Evolutionary conservation across 2,329 filamentous ascomycete genomes (phyloP).

Genomic region (Emmonsiellopsis sp.): DNA sequence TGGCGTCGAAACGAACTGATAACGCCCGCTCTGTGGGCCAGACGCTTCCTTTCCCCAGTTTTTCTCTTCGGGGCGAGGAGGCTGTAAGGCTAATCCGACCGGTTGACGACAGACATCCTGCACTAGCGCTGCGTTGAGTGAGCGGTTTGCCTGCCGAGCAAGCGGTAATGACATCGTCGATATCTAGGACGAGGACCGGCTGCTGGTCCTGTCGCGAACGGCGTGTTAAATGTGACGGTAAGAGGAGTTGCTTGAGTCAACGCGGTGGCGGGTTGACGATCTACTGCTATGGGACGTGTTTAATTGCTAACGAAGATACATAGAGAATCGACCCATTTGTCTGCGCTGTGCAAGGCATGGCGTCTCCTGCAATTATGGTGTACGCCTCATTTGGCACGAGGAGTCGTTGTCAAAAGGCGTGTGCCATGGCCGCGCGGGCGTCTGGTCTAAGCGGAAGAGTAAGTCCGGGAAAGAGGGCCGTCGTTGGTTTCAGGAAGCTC

Average conservation of each 20-base stretch:
- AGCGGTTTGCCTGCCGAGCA: too few species aligned
- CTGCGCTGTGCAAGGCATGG: background rate
- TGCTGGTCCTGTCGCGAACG: background rate
- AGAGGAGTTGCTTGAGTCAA: background rate
- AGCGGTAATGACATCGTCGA: background rate
- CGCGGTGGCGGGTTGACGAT: background rate
- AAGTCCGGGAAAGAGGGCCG: background rate
- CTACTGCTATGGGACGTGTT: background rate
- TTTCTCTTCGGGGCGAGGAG: background rate
- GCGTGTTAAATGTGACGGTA: background rate
- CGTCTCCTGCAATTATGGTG: background rate
- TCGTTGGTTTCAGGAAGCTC: background rate
- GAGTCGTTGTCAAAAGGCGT: background rate
- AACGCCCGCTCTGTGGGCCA: background rate
- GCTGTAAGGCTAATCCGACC: too few species aligned
- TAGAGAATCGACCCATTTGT: background rate
- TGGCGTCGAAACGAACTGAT: background rate
- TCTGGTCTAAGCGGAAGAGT: background rate
- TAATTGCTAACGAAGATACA: background rate
- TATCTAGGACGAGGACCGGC: background rate
- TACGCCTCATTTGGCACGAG: background rate
- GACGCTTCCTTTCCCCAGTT: background rate
- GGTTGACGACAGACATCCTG: background rate
- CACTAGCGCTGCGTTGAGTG: too few species aligned
- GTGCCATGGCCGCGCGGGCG: background rate